These are phyloP conservation scores for Coccomyxa sp. DNA, from an alignment of 139 green algal species.

Conservation along the genomic window DNA sequence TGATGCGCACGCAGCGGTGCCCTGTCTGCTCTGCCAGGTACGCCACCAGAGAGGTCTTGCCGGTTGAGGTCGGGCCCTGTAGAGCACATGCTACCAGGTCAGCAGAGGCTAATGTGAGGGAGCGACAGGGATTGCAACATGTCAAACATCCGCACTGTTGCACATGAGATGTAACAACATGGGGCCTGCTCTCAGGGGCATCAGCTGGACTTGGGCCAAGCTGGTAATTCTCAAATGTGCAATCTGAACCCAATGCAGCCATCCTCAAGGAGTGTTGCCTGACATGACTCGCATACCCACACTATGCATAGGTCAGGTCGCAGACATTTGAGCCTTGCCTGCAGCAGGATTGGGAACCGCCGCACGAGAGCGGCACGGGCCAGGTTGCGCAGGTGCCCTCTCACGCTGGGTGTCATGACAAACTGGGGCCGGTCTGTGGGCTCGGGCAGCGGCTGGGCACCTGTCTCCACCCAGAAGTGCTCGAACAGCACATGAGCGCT, in stretches of 20 bases:
- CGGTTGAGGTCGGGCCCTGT: constrained; percentile 88
- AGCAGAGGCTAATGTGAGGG: no score
- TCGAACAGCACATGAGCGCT: constrained; percentile 80
- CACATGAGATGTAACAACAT: constrained; percentile 10
- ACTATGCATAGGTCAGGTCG: no score
- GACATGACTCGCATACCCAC: no score
- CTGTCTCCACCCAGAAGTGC: constrained; percentile 90
- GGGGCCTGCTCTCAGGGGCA: neutral
- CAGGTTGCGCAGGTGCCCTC: constrained; percentile 80
- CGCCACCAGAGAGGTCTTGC: constrained; percentile 95
- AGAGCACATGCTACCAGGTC: neutral
- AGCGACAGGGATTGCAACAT: no score
- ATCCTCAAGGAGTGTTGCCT: no score
- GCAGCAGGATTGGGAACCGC: constrained; percentile 80
- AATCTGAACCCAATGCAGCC: no score
- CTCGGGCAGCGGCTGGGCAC: constrained; percentile 43
- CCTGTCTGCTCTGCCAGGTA: constrained; percentile 91
- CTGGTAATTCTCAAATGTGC: no score
- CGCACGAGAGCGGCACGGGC: constrained; percentile 84
- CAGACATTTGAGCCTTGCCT: constrained; percentile 20
- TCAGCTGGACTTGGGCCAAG: no score
- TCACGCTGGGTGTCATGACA: constrained; percentile 81
- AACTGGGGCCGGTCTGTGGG: constrained; percentile 49
- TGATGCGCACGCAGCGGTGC: constrained; percentile 94
- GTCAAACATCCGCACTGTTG: constrained; percentile 13